A percentile compares a stretch with the other conserved stretches of the same genome.
Evolutionary conservation across 306 rosid species (phyloP).

Genomic region (Sophora flavescens): DNA sequence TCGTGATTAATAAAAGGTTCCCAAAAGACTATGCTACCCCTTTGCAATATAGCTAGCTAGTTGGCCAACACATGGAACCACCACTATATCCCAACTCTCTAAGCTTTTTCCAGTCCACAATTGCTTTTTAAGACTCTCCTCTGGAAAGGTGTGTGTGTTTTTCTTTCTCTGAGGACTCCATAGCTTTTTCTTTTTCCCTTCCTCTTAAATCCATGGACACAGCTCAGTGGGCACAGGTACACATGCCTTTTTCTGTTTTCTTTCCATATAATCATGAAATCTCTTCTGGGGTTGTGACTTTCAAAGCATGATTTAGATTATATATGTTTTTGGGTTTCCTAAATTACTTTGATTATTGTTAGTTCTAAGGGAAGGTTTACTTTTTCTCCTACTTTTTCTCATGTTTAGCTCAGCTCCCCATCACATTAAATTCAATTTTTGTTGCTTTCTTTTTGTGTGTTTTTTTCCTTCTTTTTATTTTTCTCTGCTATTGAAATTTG

Average conservation of each 20-base stretch:
- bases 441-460: conserved; percentile 50
- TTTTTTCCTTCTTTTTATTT: conserved; percentile 49
- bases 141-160: conserved; percentile 57
- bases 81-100: conserved; percentile 54
- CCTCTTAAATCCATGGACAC: conserved; percentile 85
- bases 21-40: conserved; percentile 58
- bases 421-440: conserved; percentile 56
- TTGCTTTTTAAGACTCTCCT: conserved; percentile 73
- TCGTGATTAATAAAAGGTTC: conserved; percentile 23
- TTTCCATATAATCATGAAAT: conserved; percentile 62
- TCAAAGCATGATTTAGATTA: conserved; percentile 53
- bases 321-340: conserved; percentile 26
- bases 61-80: conserved; percentile 84
- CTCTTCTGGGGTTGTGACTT: conserved; percentile 42
- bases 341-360: conserved; percentile 51
- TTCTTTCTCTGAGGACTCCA: conserved; percentile 66
- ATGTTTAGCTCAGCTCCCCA: conserved; percentile 52
- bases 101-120: conserved; percentile 49
- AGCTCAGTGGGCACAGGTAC: conserved; percentile 99
- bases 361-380: conserved; percentile 44
- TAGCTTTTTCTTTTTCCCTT: conserved; percentile 62
- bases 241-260: conserved; percentile 47
- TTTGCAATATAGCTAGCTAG: conserved; percentile 59
- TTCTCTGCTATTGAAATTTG: conserved; percentile 55
- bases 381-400: conserved; percentile 51